These are phyloP conservation scores for Paraphaeosphaeria sporulosa DNA, from an alignment of 2,329 filamentous ascomycete species.

Conservation along the genomic window DNA sequence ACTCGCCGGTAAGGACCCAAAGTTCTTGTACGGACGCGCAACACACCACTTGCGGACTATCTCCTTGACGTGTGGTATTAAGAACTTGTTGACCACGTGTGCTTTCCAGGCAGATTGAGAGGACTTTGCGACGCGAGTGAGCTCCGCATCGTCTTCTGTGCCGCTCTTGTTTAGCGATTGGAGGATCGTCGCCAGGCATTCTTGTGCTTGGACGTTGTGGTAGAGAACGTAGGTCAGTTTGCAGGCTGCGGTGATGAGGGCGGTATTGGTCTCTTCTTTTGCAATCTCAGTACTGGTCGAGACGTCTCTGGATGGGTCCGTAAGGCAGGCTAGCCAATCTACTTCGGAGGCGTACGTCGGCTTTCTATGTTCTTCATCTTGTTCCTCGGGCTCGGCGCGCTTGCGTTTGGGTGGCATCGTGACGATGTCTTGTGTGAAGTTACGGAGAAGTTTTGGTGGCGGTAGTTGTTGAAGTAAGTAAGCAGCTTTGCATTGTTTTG, in stretches of 20 bases:
- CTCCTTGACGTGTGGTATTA: slow-evolving; percentile 14
- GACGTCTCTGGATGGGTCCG: background rate
- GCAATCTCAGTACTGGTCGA: background rate
- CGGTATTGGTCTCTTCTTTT: background rate
- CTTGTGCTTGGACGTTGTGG: slow-evolving; percentile 8
- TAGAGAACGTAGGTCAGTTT: slow-evolving; percentile 14
- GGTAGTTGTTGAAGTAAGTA: background rate
- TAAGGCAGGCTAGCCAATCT: slow-evolving; percentile 7
- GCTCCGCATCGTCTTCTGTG: background rate
- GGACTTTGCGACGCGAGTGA: background rate
- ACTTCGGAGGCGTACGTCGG: slow-evolving; percentile 11
- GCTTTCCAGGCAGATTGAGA: slow-evolving; percentile 11
- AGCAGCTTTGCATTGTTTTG: background rate
- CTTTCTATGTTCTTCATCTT: background rate
- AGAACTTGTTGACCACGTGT: slow-evolving; percentile 12
- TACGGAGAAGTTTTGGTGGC: background rate
- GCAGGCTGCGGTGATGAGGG: slow-evolving; percentile 7
- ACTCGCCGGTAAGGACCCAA: background rate
- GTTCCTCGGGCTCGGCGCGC: background rate
- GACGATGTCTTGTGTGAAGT: background rate
- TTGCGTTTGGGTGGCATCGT: slow-evolving; percentile 8
- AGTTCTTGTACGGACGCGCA: slow-evolving; percentile 7
- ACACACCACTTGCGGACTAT: slow-evolving; percentile 12
- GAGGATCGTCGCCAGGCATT: background rate
- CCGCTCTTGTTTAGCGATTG: background rate